Base-by-base conservation (phyloP, 139 green algal species). In the Chlorella sp. region DNA sequence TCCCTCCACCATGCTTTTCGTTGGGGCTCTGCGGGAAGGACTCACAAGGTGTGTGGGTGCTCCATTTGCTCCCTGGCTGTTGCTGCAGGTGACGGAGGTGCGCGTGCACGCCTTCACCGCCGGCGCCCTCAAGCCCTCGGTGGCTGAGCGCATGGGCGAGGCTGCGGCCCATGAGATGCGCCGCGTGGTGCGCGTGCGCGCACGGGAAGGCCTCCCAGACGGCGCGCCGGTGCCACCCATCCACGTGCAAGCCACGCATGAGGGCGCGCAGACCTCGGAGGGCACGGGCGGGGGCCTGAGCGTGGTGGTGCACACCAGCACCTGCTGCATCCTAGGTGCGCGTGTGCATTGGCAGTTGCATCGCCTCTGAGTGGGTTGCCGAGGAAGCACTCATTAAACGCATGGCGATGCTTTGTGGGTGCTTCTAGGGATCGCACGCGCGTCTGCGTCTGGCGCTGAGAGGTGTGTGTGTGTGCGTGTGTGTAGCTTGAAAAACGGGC, bases 271-370 rank as follows among this genome's bases (percentile, higher is more conserved):
- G 14, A 60, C 30, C 4, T 84, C 83, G 1, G 23, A 79, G 31
- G 87, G 83, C 2, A 79, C 91, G 64, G 88, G 88, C 36, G 81
- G 78, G n/a, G 83, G 83, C 22, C 35, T 91, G 3, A 49, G 91
- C 24, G 0, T 93, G 31, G 73, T 89, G 1, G 88, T 87, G 0
- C 35, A 74, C 4, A 90, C 85, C 30, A 74, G 55, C 69, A 82
- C 72, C 0, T 84, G 86, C 32, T 90, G 84, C 65, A 27, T 90
- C 31, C 51, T 91, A 22, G 89, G 88, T 62, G 77, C 42, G 31
- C 3, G 23, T 63, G 6, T 68, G 62, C 27, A 35, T 49, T 5
- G 24, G 62, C 20, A 29, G 17, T 20, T 64, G 74, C 35, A 63
- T 3, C 33, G 35, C 34, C 33, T 59, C 2, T 71, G 32, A 20